These are phyloP conservation scores for Knoxdaviesia proteae DNA, from an alignment of 2,329 filamentous ascomycete genomes.

Conservation along the genomic window DNA sequence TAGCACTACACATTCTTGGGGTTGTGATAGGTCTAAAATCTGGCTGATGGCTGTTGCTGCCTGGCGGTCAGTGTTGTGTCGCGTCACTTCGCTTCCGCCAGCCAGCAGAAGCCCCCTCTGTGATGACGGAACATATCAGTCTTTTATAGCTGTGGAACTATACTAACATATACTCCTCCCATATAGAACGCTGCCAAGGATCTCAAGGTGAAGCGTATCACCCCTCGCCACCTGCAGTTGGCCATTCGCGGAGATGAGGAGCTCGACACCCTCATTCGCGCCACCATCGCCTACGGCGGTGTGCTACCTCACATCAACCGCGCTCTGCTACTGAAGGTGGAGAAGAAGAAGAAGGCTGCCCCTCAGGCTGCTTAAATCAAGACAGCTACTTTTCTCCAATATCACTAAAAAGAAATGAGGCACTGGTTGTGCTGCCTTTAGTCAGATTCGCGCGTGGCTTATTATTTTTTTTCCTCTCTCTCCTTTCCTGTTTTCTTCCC, in stretches of 20 bases:
- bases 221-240: slow-evolving; percentile 88
- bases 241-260: slow-evolving; percentile 98
- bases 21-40: too few species aligned
- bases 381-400: background rate
- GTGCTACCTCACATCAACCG: slow-evolving; percentile 98
- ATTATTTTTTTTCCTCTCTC: too few species aligned
- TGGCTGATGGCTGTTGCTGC: too few species aligned
- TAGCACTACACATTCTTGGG: too few species aligned
- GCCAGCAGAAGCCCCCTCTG: too few species aligned
- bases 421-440: background rate
- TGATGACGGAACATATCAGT: too few species aligned
- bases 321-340: slow-evolving; percentile 82
- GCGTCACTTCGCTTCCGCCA: too few species aligned
- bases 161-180: slow-evolving; percentile 6
- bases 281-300: slow-evolving; percentile 95
- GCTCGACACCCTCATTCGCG: slow-evolving; percentile 88
- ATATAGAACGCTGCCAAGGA: slow-evolving; percentile 85
- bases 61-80: too few species aligned
- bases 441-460: too few species aligned
- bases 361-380: slow-evolving; percentile 3
- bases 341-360: slow-evolving; percentile 78
- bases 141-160: background rate
- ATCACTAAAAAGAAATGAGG: background rate
- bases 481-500: too few species aligned
- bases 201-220: slow-evolving; percentile 99